phyloP scores from a whole-genome alignment of 352 stramenopile genomes.

The Globisporangium barbulae region DNA sequence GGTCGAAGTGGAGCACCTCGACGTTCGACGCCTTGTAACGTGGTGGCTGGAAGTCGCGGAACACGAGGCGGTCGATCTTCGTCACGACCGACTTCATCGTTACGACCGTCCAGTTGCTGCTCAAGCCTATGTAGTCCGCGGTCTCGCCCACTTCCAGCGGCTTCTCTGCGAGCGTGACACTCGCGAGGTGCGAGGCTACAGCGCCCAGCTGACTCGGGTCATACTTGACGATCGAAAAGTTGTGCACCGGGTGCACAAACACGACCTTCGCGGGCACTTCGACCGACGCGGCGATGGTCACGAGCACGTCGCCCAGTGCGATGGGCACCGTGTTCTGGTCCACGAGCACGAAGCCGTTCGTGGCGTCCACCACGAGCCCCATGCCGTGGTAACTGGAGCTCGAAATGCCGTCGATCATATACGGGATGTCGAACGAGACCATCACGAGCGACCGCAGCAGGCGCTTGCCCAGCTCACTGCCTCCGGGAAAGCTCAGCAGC shows the following conservation, averaged over 20 bases:
- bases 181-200: constrained; percentile 60
- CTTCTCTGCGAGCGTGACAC: constrained; percentile 55
- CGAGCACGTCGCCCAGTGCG: constrained; percentile 77
- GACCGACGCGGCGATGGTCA: constrained; percentile 87
- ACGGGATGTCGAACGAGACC: constrained; percentile 92
- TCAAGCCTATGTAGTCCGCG: constrained; percentile 80
- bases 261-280: constrained; percentile 85
- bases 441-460: constrained; percentile 83
- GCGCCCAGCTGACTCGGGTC: constrained; percentile 68
- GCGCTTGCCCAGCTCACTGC: constrained; percentile 64
- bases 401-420: constrained; percentile 90
- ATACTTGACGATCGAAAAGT: constrained; percentile 90
- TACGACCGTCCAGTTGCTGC: constrained; percentile 85
- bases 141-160: constrained; percentile 70
- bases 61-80: constrained; percentile 77
- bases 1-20: constrained; percentile 86
- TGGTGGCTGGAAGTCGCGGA: constrained; percentile 83
- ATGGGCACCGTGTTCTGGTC: constrained; percentile 92
- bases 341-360: constrained; percentile 86
- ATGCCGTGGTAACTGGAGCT: constrained; percentile 87
- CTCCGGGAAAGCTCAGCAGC: constrained; percentile 67
- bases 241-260: constrained; percentile 92
- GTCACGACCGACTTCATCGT: constrained; percentile 85
- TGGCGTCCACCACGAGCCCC: constrained; percentile 85
- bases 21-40: constrained; percentile 84